These are phyloP conservation scores for Pleurotus citrinopileatus DNA, from an alignment of 768 basidiomycete species.

Conservation along the genomic window DNA sequence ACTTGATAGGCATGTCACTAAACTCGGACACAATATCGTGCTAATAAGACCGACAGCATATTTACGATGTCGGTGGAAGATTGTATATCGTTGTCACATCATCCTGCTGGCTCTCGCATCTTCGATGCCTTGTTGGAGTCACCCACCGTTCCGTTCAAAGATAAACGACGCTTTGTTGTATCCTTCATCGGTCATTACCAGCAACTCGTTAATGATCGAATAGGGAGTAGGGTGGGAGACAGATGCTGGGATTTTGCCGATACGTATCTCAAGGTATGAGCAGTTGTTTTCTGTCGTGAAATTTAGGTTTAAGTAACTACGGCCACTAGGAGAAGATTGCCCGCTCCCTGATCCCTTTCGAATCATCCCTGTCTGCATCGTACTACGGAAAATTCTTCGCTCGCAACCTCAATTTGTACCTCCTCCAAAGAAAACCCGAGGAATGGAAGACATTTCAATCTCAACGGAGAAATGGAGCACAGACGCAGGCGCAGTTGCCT, in stretches of 20 bases:
- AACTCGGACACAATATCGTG: background rate
- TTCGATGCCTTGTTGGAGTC: constrained; percentile 78
- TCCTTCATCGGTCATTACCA: constrained; percentile 79
- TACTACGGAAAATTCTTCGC: constrained; percentile 89
- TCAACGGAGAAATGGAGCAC: constrained; percentile 24
- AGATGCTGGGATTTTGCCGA: constrained; percentile 93
- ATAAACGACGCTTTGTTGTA: constrained; percentile 69
- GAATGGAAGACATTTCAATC: constrained; percentile 82
- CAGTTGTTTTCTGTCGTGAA: background rate
- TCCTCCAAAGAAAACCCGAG: constrained; percentile 75
- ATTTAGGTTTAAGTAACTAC: background rate
- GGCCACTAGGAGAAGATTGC: constrained; percentile 88
- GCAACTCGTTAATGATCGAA: constrained; percentile 79
- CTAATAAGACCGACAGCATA: constrained; percentile 42
- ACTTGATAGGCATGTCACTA: constrained; percentile 50
- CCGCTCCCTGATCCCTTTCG: constrained; percentile 68
- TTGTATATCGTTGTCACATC: constrained; percentile 47
- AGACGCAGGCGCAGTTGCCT: background rate
- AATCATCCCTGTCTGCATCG: constrained; percentile 69
- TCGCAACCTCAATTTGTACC: constrained; percentile 70
- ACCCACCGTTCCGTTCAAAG: constrained; percentile 57
- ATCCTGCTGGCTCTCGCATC: constrained; percentile 70
- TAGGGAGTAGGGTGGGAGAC: constrained; percentile 88
- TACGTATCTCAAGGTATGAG: constrained; percentile 80
- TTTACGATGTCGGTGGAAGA: constrained; percentile 54